Conservation (phyloP, 108 stramenopile genomes). For the Chaetoceros muelleri region DNA sequence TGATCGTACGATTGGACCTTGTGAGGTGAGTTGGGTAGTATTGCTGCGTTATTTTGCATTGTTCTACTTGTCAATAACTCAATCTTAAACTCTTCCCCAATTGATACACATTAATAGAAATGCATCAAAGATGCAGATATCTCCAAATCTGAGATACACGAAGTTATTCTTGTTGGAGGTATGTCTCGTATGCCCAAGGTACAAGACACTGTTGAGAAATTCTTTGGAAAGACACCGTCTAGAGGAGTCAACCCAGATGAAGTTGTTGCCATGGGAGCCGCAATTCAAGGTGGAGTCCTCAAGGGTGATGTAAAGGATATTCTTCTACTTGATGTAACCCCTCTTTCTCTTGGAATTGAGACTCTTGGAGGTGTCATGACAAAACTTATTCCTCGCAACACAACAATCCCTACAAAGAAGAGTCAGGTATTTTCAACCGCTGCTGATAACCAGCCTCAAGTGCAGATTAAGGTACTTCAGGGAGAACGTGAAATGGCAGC, state of each 20-base stretch:
- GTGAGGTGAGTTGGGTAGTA: constrained; percentile 55
- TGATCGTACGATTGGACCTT: constrained; percentile 91
- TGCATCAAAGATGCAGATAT: constrained; percentile 94
- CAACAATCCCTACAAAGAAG: constrained; percentile 99
- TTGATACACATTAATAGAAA: too few species aligned
- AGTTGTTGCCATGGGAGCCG: constrained; percentile 99
- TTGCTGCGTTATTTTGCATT: constrained; percentile 4
- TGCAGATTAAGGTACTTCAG: constrained; percentile 95
- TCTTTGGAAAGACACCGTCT: constrained; percentile 85
- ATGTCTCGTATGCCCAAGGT: constrained; percentile 99
- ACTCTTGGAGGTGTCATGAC: constrained; percentile 99
- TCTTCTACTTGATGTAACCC: constrained; percentile 96
- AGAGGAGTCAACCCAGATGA: constrained; percentile 99
- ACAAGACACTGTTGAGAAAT: constrained; percentile 92
- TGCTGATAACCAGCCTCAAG: constrained; percentile 97
- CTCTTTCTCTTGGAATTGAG: constrained; percentile 97
- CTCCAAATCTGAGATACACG: constrained; percentile 85
- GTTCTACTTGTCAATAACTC: constrained; percentile 48
- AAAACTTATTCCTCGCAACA: constrained; percentile 97
- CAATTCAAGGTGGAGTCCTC: constrained; percentile 99
- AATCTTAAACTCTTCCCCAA: too few species aligned
- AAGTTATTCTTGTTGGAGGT: constrained; percentile 98
- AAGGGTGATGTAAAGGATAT: constrained; percentile 99
- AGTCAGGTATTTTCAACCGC: constrained; percentile 98
- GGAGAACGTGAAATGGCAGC: constrained; percentile 99